Conservation (phyloP, 2,329 filamentous ascomycete species). For the Neofusicoccum sp. region DNA sequence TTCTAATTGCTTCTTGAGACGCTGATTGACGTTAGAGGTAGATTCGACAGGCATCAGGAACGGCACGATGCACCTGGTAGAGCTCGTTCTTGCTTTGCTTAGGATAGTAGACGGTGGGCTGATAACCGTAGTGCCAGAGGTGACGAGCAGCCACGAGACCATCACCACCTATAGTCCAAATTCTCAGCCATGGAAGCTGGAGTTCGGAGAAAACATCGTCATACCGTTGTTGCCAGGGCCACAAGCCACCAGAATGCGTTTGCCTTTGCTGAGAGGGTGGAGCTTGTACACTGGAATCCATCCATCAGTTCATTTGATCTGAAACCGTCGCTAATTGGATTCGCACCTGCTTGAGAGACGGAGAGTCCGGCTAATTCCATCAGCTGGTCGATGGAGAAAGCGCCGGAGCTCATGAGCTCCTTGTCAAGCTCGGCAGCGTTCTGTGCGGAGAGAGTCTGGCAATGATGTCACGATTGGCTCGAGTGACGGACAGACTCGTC, state of each 20-base stretch:
- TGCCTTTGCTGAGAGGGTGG: conserved; percentile 71
- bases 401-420: conserved; percentile 85
- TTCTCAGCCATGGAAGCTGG: not conserved
- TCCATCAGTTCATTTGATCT: not conserved
- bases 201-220: not conserved
- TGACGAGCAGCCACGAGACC: conserved; percentile 93
- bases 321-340: conserved; percentile 24
- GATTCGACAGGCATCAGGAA: not conserved
- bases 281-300: conserved; percentile 70
- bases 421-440: conserved; percentile 85
- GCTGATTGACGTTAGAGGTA: conserved; percentile 47
- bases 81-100: conserved; percentile 88
- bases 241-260: conserved; percentile 80
- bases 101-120: conserved; percentile 85
- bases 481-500: not conserved
- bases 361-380: conserved; percentile 96
- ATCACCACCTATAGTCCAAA: conserved; percentile 67
- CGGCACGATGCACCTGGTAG: conserved; percentile 63
- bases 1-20: conserved; percentile 78
- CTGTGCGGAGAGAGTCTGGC: conserved; percentile 79
- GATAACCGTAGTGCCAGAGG: conserved; percentile 87
- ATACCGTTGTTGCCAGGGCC: conserved; percentile 69
- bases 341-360: conserved; percentile 78
- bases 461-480: not conserved
- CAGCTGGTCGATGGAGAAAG: conserved; percentile 91